Evolutionary conservation across 2,329 filamentous ascomycete genomes (phyloP).

Genomic region (Phaeophleospora eucalypticola): DNA sequence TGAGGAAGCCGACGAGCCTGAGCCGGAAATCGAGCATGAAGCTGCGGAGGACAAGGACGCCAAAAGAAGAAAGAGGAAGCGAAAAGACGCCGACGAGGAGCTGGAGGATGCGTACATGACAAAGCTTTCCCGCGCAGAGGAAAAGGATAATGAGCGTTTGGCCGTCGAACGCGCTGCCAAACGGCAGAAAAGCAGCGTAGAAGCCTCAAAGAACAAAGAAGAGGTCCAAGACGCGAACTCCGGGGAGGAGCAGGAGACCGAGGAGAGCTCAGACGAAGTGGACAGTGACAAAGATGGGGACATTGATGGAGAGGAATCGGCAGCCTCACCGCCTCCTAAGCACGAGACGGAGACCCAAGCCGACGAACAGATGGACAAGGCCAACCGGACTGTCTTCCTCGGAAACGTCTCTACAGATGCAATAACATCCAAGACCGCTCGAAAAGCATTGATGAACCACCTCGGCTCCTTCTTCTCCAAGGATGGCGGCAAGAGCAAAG

Average conservation of each 20-base stretch:
- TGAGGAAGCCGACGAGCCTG: conserved; percentile 23
- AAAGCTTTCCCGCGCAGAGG: conserved; percentile 53
- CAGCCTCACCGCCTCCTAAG: conserved; percentile 54
- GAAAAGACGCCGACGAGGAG: conserved; percentile 52
- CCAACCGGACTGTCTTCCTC: conserved; percentile 84
- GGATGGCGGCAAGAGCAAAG: conserved; percentile 57
- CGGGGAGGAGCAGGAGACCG: conserved; percentile 29
- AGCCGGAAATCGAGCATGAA: conserved; percentile 9
- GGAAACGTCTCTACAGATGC: conserved; percentile 83
- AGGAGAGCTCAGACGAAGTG: conserved; percentile 18
- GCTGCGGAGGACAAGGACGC: conserved; percentile 27
- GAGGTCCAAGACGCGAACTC: conserved; percentile 25
- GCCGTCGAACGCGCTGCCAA: conserved; percentile 30
- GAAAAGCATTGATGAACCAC: conserved; percentile 72
- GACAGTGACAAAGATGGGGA: conserved; percentile 30
- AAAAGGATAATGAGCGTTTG: conserved; percentile 25
- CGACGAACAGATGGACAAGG: conserved; percentile 70
- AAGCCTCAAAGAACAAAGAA: conserved; percentile 25
- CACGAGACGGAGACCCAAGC: conserved; percentile 47
- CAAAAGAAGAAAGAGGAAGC: conserved; percentile 57
- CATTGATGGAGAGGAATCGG: conserved; percentile 40
- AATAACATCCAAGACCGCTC: conserved; percentile 75
- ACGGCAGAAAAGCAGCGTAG: conserved; percentile 26
- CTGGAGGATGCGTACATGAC: conserved; percentile 67
- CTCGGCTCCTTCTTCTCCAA: conserved; percentile 67